Base-by-base conservation (phyloP, 345 rosid genomes). In the Hibiscus mutabilis region DNA sequence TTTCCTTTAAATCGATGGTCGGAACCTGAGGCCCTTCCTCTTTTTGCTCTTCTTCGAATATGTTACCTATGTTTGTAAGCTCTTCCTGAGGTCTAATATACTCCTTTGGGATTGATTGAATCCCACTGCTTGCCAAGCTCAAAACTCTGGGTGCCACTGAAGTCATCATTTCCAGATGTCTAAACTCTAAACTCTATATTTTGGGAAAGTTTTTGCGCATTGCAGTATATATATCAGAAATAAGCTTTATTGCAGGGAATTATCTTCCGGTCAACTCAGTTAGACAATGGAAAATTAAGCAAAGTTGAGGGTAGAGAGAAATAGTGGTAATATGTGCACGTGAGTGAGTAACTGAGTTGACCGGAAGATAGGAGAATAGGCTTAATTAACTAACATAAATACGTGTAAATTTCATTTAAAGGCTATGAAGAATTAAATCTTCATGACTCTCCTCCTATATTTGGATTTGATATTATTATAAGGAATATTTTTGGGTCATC, bases 11-110 rank as follows among this genome's bases (percentile, higher is more conserved):
- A 68, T 95, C 97, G 29, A 95, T 83, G 49, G 90, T 90, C 1
- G 97, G 98, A 24, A 90, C 81, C 61, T 90, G 96, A 21, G 94
- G 94, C n/a, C 97, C 99, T 10, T 86, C 97, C 1, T 72, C 56
- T 40, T 75, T 89, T 82, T 84, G 82, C 85, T 82, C 99, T 69
- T 92, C 97, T 59, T 83, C 88, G n/a, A 95, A 95, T 7, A 95
- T 78, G 49, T 95, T 61, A 4, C 84, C 78, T n/a, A 92, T 85
- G 85, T 86, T 85, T 10, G 74, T 75, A 1, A 95, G 88, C 84
- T 95, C 98, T 75, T 90, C 94, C 56, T 87, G 27, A 0, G 91
- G 90, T 59, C 99, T 84, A 25, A 95, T 71, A 47, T 95, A 92
- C 60, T 92, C 97, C 76, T 82, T 81, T 0, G 94, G 99, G 76